Evolutionary conservation across 1,284 basidiomycete species (phyloP).

Genomic region (Trichosporon faecale): DNA sequence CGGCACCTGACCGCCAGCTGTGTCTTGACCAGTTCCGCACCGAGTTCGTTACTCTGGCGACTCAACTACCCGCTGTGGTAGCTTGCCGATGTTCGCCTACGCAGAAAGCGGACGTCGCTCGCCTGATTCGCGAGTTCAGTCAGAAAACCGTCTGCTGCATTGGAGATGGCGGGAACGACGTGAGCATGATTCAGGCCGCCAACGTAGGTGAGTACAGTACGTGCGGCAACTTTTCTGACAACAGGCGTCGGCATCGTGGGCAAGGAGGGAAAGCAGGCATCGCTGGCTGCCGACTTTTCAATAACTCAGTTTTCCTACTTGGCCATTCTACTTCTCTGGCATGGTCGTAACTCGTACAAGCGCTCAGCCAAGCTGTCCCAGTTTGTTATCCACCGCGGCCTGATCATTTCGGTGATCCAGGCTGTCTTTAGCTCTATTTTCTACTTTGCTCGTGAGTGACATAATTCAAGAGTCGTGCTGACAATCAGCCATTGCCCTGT

Average conservation of each 20-base stretch:
- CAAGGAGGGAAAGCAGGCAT: constrained; percentile 98
- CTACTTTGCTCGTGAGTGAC: constrained; percentile 75
- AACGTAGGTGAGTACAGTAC: constrained; percentile 72
- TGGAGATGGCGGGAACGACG: constrained; percentile 95
- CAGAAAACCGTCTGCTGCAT: constrained; percentile 97
- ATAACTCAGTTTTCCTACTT: constrained; percentile 93
- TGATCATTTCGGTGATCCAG: constrained; percentile 97
- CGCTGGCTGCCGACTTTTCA: constrained; percentile 95
- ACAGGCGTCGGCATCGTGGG: constrained; percentile 94
- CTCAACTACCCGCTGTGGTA: constrained; percentile 92
- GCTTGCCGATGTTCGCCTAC: constrained; percentile 98
- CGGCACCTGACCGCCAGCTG: constrained; percentile 57
- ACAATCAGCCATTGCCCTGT: constrained; percentile 74
- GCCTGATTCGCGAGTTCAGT: constrained; percentile 82
- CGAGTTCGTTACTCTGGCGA: constrained; percentile 93
- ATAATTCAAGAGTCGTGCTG: constrained; percentile 53
- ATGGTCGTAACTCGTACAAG: constrained; percentile 94
- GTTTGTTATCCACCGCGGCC: constrained; percentile 96
- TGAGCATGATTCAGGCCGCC: constrained; percentile 94
- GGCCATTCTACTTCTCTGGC: constrained; percentile 84
- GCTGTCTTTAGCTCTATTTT: constrained; percentile 97
- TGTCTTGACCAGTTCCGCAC: constrained; percentile 84
- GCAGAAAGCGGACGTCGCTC: constrained; percentile 96
- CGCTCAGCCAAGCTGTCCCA: constrained; percentile 96
- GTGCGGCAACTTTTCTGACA: background rate